A percentile compares a stretch with the other conserved stretches of the same genome.
Conservation (phyloP, 2,329 filamentous ascomycete genomes). For the Chaetomium globosum region DNA sequence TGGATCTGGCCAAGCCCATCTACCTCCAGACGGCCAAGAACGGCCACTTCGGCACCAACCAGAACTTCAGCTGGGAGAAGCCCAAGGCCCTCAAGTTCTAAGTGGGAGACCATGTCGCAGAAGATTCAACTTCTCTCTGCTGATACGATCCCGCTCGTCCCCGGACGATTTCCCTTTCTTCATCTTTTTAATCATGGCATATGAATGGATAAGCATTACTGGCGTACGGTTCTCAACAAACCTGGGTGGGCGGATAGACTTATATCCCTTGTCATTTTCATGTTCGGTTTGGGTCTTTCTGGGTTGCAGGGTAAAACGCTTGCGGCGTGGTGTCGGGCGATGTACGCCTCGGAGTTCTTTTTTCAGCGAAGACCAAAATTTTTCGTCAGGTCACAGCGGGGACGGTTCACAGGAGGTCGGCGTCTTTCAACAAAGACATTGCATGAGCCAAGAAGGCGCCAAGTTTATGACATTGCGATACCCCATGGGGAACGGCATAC, state of each 20-base stretch:
- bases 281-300: conserved; percentile 27
- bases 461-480: conserved; percentile 40
- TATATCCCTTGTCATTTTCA: conserved; percentile 37
- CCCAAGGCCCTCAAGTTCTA: conserved; percentile 94
- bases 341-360: conserved; percentile 32
- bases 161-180: conserved; percentile 28
- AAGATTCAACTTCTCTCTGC: conserved; percentile 42
- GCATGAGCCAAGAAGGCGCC: conserved; percentile 39
- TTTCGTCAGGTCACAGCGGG: conserved; percentile 28
- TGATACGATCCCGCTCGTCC: conserved; percentile 36
- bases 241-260: conserved; percentile 40
- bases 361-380: conserved; percentile 32
- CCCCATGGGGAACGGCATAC: conserved; percentile 41
- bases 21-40: conserved; percentile 99
- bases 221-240: conserved; percentile 46
- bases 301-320: conserved; percentile 30
- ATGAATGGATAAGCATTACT: conserved; percentile 37
- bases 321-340: conserved; percentile 25
- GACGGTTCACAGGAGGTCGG: conserved; percentile 27
- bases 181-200: conserved; percentile 32
- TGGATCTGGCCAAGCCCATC: conserved; percentile 92
- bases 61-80: conserved; percentile 97
- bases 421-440: conserved; percentile 46
- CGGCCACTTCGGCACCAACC: conserved; percentile 97
- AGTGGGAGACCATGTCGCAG: conserved; percentile 43